Conservation (phyloP, 1,139 yeast genomes). For the Yamadazyma sp. region DNA sequence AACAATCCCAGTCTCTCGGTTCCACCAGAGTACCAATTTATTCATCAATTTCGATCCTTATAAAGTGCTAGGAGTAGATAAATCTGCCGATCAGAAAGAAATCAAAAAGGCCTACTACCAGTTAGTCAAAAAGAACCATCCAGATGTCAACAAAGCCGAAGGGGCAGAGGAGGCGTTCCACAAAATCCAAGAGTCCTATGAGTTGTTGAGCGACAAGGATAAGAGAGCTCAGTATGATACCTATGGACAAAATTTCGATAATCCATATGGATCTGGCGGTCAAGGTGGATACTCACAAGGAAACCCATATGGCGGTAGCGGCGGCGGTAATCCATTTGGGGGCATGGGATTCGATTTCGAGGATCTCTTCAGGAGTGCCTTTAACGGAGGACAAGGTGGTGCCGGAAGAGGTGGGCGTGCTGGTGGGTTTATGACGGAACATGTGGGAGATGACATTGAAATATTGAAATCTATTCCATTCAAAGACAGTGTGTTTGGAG, state of each 20-base stretch:
- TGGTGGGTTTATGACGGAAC: slow-evolving; percentile 62
- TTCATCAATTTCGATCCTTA: slow-evolving; percentile 71
- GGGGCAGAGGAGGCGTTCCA: slow-evolving; percentile 89
- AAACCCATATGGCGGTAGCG: slow-evolving; percentile 52
- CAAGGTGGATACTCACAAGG: slow-evolving; percentile 42
- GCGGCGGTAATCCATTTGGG: slow-evolving; percentile 45
- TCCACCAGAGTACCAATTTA: slow-evolving; percentile 25
- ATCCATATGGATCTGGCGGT: slow-evolving; percentile 25
- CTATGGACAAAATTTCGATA: slow-evolving; percentile 84
- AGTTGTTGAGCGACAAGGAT: slow-evolving; percentile 80
- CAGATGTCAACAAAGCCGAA: slow-evolving; percentile 90
- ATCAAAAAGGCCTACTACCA: slow-evolving; percentile 94
- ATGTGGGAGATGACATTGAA: slow-evolving; percentile 88
- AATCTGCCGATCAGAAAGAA: slow-evolving; percentile 71
- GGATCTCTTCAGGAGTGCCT: slow-evolving; percentile 82
- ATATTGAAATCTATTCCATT: slow-evolving; percentile 71
- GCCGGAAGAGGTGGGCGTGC: slow-evolving; percentile 35
- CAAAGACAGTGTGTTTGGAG: slow-evolving; percentile 87
- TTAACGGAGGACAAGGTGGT: slow-evolving; percentile 45
- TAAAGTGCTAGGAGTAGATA: slow-evolving; percentile 73
- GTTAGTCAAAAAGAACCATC: slow-evolving; percentile 91
- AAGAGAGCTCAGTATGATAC: slow-evolving; percentile 91
- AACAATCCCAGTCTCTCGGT: slow-evolving; percentile 9
- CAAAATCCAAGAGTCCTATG: slow-evolving; percentile 92
- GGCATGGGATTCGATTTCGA: slow-evolving; percentile 71